A percentile compares a stretch with the other conserved stretches of the same genome.
These are phyloP conservation scores for Aspergillus candidus DNA, from an alignment of 2,329 filamentous ascomycete genomes.

Conservation along the genomic window DNA sequence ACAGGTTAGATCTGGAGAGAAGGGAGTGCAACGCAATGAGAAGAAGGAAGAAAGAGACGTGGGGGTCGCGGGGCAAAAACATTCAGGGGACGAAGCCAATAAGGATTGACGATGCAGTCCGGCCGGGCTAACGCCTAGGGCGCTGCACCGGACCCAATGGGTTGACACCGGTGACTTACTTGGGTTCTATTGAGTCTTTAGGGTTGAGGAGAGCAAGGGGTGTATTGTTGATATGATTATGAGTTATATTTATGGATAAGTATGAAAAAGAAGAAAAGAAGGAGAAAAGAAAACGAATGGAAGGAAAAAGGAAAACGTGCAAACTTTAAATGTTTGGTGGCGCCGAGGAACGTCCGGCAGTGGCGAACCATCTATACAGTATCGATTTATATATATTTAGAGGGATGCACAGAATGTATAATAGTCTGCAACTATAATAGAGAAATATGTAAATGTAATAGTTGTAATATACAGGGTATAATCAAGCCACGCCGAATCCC, in stretches of 20 bases:
- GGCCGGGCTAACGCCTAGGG: background rate
- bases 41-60: slow-evolving; percentile 6
- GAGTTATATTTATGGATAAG: background rate
- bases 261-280: slow-evolving; percentile 4
- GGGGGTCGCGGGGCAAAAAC: slow-evolving; percentile 18
- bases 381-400: background rate
- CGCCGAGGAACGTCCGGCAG: too few relatives aligned
- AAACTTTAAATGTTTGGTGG: too few relatives aligned
- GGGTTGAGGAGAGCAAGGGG: too few relatives aligned
- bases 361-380: too few relatives aligned
- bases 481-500: slow-evolving; percentile 77
- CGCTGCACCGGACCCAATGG: too few relatives aligned
- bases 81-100: background rate
- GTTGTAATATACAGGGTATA: slow-evolving; percentile 12
- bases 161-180: too few relatives aligned
- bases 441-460: slow-evolving; percentile 7
- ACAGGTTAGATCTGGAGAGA: too few relatives aligned
- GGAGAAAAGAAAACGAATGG: slow-evolving; percentile 3
- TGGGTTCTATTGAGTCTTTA: too few relatives aligned
- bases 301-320: background rate
- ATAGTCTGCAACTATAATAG: background rate
- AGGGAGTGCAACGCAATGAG: background rate
- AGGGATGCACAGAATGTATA: background rate
- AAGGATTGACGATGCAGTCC: background rate
- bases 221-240: too few relatives aligned